Base-by-base conservation (phyloP, 1,284 basidiomycete genomes). In the Pseudozyma thailandica region DNA sequence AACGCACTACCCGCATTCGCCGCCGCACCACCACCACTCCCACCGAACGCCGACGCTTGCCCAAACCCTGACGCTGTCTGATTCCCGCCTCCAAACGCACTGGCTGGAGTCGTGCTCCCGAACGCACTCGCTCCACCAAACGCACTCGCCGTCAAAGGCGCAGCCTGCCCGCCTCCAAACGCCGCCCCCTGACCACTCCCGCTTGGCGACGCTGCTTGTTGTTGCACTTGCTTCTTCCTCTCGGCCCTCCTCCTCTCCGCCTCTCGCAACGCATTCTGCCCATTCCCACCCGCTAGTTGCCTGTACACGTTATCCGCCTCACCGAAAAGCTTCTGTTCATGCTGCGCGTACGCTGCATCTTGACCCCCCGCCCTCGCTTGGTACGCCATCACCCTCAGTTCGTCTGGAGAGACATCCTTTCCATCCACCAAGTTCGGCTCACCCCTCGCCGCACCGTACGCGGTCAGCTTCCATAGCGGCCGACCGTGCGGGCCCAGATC, bases 391-490 rank as follows among this genome's bases (percentile, higher is more conserved):
- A 73, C 47, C 6, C 56, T 89, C 85, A 96, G 83, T 83, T 97
- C 94, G 76, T 96, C 94, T 0, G 87, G 88, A 0, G 89, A 91
- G 64, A 90, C 85, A 75, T 96, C 93, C 28, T 90, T 84, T 1
- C 88, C 89, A 5, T 83, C 69, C 16, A 96, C 83, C 6, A 95
- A 75, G 45, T 87, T 89, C 0, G 89, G 89, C 74, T 93, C 91
- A 52, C 87, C 81, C 78, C 94, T 93, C 0, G 89, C 88, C 21
- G 91, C 88, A 0, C 87, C 93, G 80, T 91, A 96, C 0, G 88
- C 90, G 0, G 92, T 90, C 0, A 94, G 84, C n/a, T 90, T 89
- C 90, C 91, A 97, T 7, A 87, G 54, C 0, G 93, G 94, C 4
- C 82, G 83, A 16, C 71, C 71, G 16, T 69, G 52, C 18, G 71